Base-by-base conservation (phyloP, 2,329 filamentous ascomycete species). In the Arthrinium phaeospermum region DNA sequence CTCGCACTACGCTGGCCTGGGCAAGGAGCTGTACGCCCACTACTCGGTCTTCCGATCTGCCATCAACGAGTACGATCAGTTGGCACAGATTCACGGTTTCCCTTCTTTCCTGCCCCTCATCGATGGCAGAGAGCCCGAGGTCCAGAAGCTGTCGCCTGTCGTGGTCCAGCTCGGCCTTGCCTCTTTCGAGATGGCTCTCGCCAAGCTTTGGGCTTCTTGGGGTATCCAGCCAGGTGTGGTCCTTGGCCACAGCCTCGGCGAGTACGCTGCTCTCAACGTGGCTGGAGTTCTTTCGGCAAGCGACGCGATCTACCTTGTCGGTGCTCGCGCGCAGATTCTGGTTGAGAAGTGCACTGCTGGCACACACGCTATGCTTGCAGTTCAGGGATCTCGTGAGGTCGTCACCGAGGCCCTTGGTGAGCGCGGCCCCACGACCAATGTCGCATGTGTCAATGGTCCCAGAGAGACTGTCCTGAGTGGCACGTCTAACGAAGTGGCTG, bases 361-460 rank as follows among this genome's bases (percentile, higher is more conserved):
- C 72, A 93, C 89, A 1, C 92, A 95, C 76, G 86, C 87, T 45
- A 89, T 89, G 86, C 78, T 88, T 68, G 85, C 86, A 27, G 82
- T 86, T 16, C 83, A 85, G 74, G 86, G 83, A 22, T 82, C 84
- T 1, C 82, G 86, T 14, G 85, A 90, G 37, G 84, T 87, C 6
- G 88, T 91, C 72, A 85, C 82, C 64, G 85, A 88, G 34, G 86
- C 86, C 70, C 85, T 90, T 22, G 82, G 82, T 75, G 85, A 80
- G n/a, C 78, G 77, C 49, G 78, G 79, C 1, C 71, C 75, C 76
- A 82, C 81, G 6, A 79, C 86, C 70, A 87, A 88, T 51, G 77
- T 89, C 45, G 92, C 94, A 22, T 96, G 94, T 83, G 88, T 94
- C 79, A 97, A 97, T 76, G 90, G 92, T 0, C 91, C 91, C 0